A percentile compares a stretch with the other conserved stretches of the same genome.
Evolutionary conservation across 1,139 yeast species (phyloP).

Genomic region (Kurtzmaniella quercitrusa): DNA sequence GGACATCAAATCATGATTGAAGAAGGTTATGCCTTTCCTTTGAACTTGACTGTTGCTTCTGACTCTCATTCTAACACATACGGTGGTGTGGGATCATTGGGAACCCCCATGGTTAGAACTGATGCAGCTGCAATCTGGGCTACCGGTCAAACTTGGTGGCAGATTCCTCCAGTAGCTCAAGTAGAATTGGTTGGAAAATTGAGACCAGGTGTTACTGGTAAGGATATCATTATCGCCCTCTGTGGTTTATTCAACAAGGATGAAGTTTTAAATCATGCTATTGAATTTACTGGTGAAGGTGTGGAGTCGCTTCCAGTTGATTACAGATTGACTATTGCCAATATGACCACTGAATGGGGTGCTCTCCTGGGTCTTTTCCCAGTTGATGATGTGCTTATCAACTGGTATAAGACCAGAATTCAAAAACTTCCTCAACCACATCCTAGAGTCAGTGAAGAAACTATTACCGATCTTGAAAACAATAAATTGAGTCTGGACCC

Average conservation of each 20-base stretch:
- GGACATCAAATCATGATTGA: slow-evolving; percentile 99
- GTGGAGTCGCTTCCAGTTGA: slow-evolving; percentile 73
- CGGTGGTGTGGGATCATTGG: slow-evolving; percentile 94
- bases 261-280: slow-evolving; percentile 95
- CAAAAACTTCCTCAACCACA: slow-evolving; percentile 71
- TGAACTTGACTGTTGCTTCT: slow-evolving; percentile 89
- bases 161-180: slow-evolving; percentile 96
- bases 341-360: slow-evolving; percentile 99
- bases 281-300: slow-evolving; percentile 92
- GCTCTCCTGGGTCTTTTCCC: slow-evolving; percentile 97
- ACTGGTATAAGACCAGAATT: slow-evolving; percentile 74
- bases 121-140: slow-evolving; percentile 99
- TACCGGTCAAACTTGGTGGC: slow-evolving; percentile 99
- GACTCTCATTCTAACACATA: slow-evolving; percentile 97
- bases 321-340: slow-evolving; percentile 92
- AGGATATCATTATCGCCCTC: slow-evolving; percentile 92
- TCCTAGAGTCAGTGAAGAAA: slow-evolving; percentile 69
- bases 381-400: slow-evolving; percentile 70
- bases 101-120: slow-evolving; percentile 96
- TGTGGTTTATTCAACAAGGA: slow-evolving; percentile 96
- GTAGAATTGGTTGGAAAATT: slow-evolving; percentile 81
- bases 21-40: slow-evolving; percentile 97
- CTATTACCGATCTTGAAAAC: slow-evolving; percentile 48
- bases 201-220: slow-evolving; percentile 88
- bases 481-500: slow-evolving; percentile 55